These are phyloP conservation scores for Omphalea diandra DNA, from an alignment of 441 rosid genomes.

Conservation along the genomic window DNA sequence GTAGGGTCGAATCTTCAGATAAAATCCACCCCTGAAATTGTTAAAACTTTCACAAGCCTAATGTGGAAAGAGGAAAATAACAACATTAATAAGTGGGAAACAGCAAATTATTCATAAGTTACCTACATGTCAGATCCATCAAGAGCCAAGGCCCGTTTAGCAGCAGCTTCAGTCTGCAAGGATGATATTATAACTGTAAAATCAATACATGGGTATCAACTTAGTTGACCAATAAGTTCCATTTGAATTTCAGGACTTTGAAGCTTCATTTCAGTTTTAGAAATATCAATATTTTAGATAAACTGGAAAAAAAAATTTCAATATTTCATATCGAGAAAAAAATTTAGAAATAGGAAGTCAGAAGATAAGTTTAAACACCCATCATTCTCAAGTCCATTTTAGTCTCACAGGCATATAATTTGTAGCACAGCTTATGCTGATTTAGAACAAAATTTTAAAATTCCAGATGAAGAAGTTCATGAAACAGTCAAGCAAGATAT, in stretches of 20 bases:
- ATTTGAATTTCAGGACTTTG: neutral
- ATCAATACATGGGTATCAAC: constrained; percentile 1
- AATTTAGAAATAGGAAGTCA: neutral
- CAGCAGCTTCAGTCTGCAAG: constrained; percentile 78
- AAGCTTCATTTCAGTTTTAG: constrained; percentile 5
- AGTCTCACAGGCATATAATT: neutral
- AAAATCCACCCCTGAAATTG: constrained; percentile 71
- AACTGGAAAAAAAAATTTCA: neutral
- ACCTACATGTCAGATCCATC: constrained; percentile 96
- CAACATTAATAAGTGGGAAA: neutral
- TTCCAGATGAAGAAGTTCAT: neutral
- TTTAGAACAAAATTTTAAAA: too few species aligned
- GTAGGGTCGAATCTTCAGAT: constrained; percentile 77
- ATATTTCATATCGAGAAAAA: neutral
- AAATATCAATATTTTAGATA: neutral
- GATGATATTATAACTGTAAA: neutral
- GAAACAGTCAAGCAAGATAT: too few species aligned
- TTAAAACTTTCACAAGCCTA: constrained; percentile 21
- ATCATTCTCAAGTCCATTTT: neutral
- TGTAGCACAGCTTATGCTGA: neutral
- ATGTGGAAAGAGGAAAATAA: constrained; percentile 7
- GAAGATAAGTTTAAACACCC: neutral
- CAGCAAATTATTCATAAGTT: constrained; percentile 6
- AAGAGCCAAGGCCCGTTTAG: constrained; percentile 78
- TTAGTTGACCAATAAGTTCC: neutral